phyloP scores from a whole-genome alignment of 148 eudicot species.

The Dysphania ambrosioides region DNA sequence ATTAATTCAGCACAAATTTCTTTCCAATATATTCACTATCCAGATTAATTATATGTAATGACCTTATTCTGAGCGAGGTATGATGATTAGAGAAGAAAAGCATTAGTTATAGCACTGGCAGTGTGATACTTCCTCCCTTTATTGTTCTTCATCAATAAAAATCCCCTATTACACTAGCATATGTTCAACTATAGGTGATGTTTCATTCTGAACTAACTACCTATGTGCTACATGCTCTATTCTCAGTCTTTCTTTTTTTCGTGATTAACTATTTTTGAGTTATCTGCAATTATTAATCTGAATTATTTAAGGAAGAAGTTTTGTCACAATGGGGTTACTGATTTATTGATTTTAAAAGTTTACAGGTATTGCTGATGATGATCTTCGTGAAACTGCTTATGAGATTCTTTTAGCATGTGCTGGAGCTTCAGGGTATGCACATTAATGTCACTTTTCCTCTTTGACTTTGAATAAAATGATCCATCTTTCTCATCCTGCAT shows the following conservation, averaged over 20 bases:
- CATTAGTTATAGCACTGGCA: no score
- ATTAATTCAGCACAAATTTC: neutral
- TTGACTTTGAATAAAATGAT: no score
- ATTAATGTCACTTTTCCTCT: slow-evolving; percentile 17
- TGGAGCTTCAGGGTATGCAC: slow-evolving; percentile 94
- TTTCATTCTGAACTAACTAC: neutral
- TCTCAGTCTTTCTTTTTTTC: neutral
- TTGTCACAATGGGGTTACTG: neutral
- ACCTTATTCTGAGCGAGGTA: neutral
- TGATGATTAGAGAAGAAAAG: no score
- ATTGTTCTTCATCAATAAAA: neutral
- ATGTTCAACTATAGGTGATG: neutral
- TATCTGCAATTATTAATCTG: neutral
- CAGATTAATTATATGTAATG: neutral
- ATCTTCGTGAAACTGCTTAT: slow-evolving; percentile 94
- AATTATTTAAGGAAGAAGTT: neutral
- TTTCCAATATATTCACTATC: neutral
- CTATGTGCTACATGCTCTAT: neutral
- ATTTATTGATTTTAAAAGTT: slow-evolving; percentile 19
- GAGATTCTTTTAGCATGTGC: slow-evolving; percentile 97
- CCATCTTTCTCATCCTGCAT: slow-evolving; percentile 22
- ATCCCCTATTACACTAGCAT: neutral
- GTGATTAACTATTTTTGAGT: neutral
- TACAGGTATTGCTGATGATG: slow-evolving; percentile 83
- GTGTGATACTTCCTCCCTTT: neutral